Base-by-base conservation (phyloP, 2,329 filamentous ascomycete species). In the Exophiala alcalophila region DNA sequence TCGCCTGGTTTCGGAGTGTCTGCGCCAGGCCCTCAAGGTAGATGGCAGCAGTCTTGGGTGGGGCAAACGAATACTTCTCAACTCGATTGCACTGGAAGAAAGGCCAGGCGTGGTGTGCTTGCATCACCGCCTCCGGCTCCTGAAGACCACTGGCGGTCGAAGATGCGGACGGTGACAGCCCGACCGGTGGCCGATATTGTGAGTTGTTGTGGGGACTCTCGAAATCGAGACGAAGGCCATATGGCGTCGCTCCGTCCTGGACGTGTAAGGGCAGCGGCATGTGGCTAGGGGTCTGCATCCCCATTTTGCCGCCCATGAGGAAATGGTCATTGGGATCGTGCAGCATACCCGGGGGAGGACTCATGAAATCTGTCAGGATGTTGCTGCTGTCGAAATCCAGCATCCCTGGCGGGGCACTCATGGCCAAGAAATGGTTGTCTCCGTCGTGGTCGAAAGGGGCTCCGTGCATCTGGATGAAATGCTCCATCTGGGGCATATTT, bases 21-120 rank as follows among this genome's bases (percentile, higher is more conserved):
- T 72, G 65, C 53, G 74, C 72, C 8, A 76, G 58, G 16, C 68
- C 65, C 49, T 76, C 72, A 8, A 77, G 63, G 46, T 76, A 74
- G 34, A 72, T 58, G 40, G 63, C 65, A 11, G 72, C 72, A 3
- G 73, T 76, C 35, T 67, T 70, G 12, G 73, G 73, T 53, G 72
- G 74, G 16, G 67, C 66, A 39, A 63, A 68, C 3, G 71, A 69
- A 10, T 70, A 65, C 29, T 72, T 64, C 15, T 67, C 64, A 11
- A 50, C 50, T 18, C 71, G 70, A 10, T 68, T 73, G 56, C 73
- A 77, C 26, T 71, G 66, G 52, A 76, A 76, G 5, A 69, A 70
- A 4, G 68, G 70, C 73, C 73, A 76, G 5, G 66, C 67, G 44
- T 76, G 71, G 43, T 73, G 72, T 19, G 71, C 71, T 14, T 69